Base-by-base conservation (phyloP, 495 filamentous ascomycete species). In the Platismatia glauca region DNA sequence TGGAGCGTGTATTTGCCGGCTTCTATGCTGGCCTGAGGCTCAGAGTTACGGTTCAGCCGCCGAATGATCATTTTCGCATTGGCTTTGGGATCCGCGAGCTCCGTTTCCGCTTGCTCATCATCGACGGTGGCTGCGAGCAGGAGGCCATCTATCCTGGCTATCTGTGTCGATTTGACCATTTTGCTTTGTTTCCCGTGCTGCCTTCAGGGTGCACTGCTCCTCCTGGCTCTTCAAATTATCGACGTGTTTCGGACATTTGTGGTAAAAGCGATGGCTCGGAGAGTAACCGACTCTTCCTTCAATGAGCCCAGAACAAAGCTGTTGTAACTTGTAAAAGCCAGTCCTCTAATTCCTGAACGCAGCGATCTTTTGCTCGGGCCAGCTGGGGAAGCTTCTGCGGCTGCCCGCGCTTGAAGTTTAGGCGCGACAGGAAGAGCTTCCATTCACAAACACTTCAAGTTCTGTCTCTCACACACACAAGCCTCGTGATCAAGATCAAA, bases 111-210 rank as follows among this genome's bases (percentile, higher is more conserved):
- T 78, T 89, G 85, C 71, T 88, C 87, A 74, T 96, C 90, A 74
- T 98, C 94, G 56, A 96, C 90, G 1, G 95, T 95, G 52, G 94
- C 94, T 68, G 90, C 92, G 61, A 98, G 83, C 81, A 95, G 89
- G 61, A 97, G 79, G 79, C 95, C 93, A 77, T 98, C 94, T 59
- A 98, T 80, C 72, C 94, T 82, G 57, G 89, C 86, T 69, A 98
- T 97, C 73, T 95, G 89, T 48, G 94, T 98, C 72, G 91, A 95
- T 75, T 86, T 88, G 66, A 97, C 93, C 94, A 97, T 97, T 38
- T 70, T 62, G 59, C 20, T 55, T 55, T n/a, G 18, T 50, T 34
- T 6, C 12, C 7, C 1, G 46, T 15, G 15, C 11, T n/a, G 11
- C 58, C 20, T 43, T 7, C 2, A 13, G 29, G 8, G 8, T 46